Base-by-base conservation (phyloP, 345 rosid genomes). In the Pistacia vera region DNA sequence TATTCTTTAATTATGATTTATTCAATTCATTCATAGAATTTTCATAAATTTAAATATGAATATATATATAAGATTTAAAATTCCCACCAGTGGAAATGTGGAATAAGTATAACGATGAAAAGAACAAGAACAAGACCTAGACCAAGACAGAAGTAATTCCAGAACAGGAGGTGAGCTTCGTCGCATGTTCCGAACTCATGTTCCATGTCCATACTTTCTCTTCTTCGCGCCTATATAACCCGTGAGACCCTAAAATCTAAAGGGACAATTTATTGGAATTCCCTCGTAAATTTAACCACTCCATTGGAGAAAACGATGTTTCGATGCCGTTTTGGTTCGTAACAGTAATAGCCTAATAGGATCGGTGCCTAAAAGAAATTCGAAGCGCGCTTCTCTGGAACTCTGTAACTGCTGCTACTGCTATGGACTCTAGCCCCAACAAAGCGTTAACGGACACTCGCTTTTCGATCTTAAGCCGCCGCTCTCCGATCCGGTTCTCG, bases 401-500 rank as follows among this genome's bases (percentile, higher is more conserved):
- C n/a, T 54, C n/a, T 54, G 57, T 3, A 30, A 30, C 25, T 13
- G 22, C n/a, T 14, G 13, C n/a, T 0, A 20, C n/a, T 14, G 13
- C n/a, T 0, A 52, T 63, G 63, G 63, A 54, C 84, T 66, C 30
- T 73, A 77, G 73, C 75, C 79, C 86, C 11, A 87, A 87, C 85
- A 83, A 84, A 79, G 99, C 98, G 16, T 82, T 96, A 77, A 91
- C 95, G 0, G 76, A 12, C 38, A 91, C 90, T 9, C 89, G 91
- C 81, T 96, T 96, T 83, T 91, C 77, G 99, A 96, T 73, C 85
- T 96, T n/a, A 75, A 85, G 18, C 97, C 97, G 49, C 76, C 87
- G 0, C 85, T 93, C 16, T 89, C 97, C n/a, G 84, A 72, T 51
- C 83, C 81, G 14, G 90, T 92, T 59, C 82, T 95, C 56, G 84